Evolutionary conservation across 495 filamentous ascomycete species (phyloP).

Genomic region (Penicillium coffeae): DNA sequence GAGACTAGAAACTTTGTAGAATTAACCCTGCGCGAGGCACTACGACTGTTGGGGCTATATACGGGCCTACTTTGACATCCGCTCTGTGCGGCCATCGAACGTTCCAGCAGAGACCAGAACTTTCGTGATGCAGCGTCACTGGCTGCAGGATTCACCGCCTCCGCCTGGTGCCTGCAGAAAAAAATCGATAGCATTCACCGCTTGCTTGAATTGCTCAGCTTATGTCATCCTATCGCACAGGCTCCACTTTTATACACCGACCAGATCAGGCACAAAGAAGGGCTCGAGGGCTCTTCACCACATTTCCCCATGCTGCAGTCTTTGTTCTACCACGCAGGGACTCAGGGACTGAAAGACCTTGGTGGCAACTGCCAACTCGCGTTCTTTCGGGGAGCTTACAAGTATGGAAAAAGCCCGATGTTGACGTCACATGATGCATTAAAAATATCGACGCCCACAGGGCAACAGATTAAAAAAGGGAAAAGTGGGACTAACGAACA

Average conservation of each 20-base stretch:
- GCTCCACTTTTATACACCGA: not conserved
- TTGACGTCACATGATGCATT: constrained; percentile 14
- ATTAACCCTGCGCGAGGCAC: not conserved
- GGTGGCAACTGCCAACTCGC: too few species aligned
- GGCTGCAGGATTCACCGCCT: constrained; percentile 25
- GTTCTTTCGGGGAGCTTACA: too few species aligned
- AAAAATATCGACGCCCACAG: constrained; percentile 5
- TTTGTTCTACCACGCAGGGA: too few species aligned
- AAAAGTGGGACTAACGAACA: not conserved
- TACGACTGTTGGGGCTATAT: constrained; percentile 14
- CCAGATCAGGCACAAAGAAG: too few species aligned
- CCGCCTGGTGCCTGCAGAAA: constrained; percentile 20
- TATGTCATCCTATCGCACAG: not conserved
- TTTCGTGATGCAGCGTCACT: constrained; percentile 2
- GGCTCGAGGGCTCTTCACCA: too few species aligned
- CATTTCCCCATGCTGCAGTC: too few species aligned
- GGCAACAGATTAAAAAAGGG: not conserved
- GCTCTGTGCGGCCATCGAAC: constrained; percentile 29
- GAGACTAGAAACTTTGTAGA: not conserved
- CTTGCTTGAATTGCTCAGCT: too few species aligned
- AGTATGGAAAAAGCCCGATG: too few species aligned
- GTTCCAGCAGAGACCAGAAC: constrained; percentile 39
- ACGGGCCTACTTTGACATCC: constrained; percentile 6
- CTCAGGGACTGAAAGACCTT: too few species aligned
- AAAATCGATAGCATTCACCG: constrained; percentile 15